Evolutionary conservation across 176 grass and related monocot species (phyloP).

Genomic region (maize (Zea mays)): Zm-B73-REFERENCE-NAM-5.0 NC_050097.1:73626501-73627000

Average conservation of each 20-base stretch:
- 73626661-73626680: not conserved
- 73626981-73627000: constrained; percentile 41
- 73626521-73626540: no score
- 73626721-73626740: not conserved
- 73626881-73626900: constrained; percentile 25
- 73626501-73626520: no score
- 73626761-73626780: not conserved
- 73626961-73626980: constrained; percentile 28
- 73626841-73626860: constrained; percentile 20
- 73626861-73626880: constrained; percentile 27
- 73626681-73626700: not conserved
- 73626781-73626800: constrained; percentile 7
- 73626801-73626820: constrained; percentile 18
- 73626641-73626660: not conserved
- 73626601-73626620: no score
- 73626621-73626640: no score
- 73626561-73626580: no score
- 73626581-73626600: no score
- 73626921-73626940: constrained; percentile 26
- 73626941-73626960: constrained; percentile 43
- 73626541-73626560: no score
- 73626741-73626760: not conserved
- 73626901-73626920: constrained; percentile 31
- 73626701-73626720: not conserved
- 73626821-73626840: constrained; percentile 22